Conservation (phyloP, 148 eudicot genomes). For the Cornus controversa region DNA sequence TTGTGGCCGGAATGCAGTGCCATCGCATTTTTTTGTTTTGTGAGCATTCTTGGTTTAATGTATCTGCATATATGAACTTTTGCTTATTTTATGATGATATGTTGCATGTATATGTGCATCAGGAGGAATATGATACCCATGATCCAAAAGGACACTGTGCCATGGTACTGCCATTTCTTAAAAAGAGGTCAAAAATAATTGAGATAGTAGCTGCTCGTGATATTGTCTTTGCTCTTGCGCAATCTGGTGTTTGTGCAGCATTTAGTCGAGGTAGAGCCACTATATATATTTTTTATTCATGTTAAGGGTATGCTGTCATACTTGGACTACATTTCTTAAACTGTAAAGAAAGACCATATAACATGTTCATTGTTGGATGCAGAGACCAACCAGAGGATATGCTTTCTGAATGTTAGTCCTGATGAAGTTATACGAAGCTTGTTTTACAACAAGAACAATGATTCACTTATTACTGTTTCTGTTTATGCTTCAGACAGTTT, state of each 20-base stretch:
- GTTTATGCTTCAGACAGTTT: slow-evolving; percentile 89
- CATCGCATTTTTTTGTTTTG: not conserved
- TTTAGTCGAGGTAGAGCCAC: slow-evolving; percentile 52
- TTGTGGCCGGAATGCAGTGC: not conserved
- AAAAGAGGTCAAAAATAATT: slow-evolving; percentile 54
- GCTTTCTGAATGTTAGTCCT: slow-evolving; percentile 75
- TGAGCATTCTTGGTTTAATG: not conserved
- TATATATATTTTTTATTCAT: not conserved
- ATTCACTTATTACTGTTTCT: slow-evolving; percentile 89
- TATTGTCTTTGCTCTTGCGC: slow-evolving; percentile 70
- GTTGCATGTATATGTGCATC: slow-evolving; percentile 7
- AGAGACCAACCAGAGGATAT: slow-evolving; percentile 81
- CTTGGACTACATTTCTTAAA: not conserved
- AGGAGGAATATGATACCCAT: slow-evolving; percentile 70
- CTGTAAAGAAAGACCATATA: not conserved
- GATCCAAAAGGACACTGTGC: slow-evolving; percentile 66
- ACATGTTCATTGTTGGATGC: slow-evolving; percentile 31
- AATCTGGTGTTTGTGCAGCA: slow-evolving; percentile 66
- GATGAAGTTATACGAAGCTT: slow-evolving; percentile 90
- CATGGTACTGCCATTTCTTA: slow-evolving; percentile 47
- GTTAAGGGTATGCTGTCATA: not conserved
- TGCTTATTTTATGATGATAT: not conserved
- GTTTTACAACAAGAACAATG: slow-evolving; percentile 88
- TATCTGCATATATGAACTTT: not conserved
- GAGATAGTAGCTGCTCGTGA: slow-evolving; percentile 68